Conservation (phyloP, 2,329 filamentous ascomycete genomes). For the Penicillium sp. region DNA sequence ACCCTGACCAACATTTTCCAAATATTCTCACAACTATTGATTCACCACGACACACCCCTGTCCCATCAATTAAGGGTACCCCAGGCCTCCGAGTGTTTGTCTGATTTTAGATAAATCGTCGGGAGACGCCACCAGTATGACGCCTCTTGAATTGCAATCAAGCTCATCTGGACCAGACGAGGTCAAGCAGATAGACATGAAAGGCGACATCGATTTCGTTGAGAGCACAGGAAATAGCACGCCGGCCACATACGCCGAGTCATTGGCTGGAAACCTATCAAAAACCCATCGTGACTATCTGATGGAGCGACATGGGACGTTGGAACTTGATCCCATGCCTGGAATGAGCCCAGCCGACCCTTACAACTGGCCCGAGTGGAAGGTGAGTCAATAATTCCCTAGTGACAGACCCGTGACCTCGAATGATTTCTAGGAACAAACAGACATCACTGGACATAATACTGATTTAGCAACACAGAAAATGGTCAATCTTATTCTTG, state of each 20-base stretch:
- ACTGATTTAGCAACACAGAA: slow-evolving; percentile 43
- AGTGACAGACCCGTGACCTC: neutral
- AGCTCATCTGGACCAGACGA: slow-evolving; percentile 20
- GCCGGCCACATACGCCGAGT: slow-evolving; percentile 27
- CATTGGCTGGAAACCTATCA: slow-evolving; percentile 29
- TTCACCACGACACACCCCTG: no score
- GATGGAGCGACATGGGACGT: slow-evolving; percentile 54
- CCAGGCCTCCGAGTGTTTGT: neutral
- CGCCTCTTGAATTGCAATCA: slow-evolving; percentile 30
- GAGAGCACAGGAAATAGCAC: slow-evolving; percentile 31
- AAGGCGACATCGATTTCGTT: slow-evolving; percentile 30
- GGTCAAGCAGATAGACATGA: slow-evolving; percentile 13
- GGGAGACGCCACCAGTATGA: slow-evolving; percentile 17
- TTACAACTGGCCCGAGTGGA: slow-evolving; percentile 58
- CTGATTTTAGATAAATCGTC: neutral
- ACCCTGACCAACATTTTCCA: neutral
- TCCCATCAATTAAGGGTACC: neutral
- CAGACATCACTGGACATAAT: neutral
- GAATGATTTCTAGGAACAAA: neutral
- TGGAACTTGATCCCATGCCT: slow-evolving; percentile 56
- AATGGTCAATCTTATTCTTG: slow-evolving; percentile 54
- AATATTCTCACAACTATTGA: neutral
- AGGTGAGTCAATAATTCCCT: slow-evolving; percentile 34
- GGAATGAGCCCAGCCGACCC: slow-evolving; percentile 53
- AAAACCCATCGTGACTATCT: slow-evolving; percentile 49